Percentiles rank a stretch among this genome's conserved stretches.
These are phyloP conservation scores for Solanum chmielewskii DNA, from an alignment of 257 asterid genomes.

Conservation along the genomic window DNA sequence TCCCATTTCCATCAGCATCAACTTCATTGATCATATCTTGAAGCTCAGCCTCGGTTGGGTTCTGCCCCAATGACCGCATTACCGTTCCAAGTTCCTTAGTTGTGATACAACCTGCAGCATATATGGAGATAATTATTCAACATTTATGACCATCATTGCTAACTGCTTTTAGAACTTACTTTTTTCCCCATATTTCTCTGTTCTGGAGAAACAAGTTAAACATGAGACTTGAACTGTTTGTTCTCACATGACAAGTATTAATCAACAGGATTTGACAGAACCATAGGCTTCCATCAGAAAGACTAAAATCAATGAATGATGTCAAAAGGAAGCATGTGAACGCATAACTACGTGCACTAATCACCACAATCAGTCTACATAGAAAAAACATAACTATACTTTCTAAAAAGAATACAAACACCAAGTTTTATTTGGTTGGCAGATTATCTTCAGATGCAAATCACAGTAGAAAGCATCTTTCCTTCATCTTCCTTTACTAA, in stretches of 20 bases:
- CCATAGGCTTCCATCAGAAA: background rate
- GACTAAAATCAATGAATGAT: background rate
- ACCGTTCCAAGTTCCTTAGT: slow-evolving; percentile 1
- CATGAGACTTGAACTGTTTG: background rate
- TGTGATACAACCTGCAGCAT: background rate
- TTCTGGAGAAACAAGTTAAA: background rate
- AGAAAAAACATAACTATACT: background rate
- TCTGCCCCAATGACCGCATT: background rate
- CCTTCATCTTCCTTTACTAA: background rate
- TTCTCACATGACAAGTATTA: background rate
- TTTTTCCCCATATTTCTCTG: background rate
- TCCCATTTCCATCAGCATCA: slow-evolving; percentile 1
- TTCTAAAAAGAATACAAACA: background rate
- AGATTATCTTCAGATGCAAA: background rate
- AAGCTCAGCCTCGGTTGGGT: slow-evolving; percentile 1
- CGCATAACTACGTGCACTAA: background rate
- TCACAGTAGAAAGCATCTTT: background rate
- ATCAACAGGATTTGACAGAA: background rate
- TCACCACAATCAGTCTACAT: background rate
- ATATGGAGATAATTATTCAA: background rate
- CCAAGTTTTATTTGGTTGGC: background rate
- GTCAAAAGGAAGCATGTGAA: background rate
- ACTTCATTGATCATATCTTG: background rate
- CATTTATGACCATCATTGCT: background rate
- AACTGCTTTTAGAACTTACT: background rate